Evolutionary conservation across 2,329 filamentous ascomycete species (phyloP), one percentile per base, ranked within the genome.

Genomic region (Colletotrichum higginsianum): DNA sequence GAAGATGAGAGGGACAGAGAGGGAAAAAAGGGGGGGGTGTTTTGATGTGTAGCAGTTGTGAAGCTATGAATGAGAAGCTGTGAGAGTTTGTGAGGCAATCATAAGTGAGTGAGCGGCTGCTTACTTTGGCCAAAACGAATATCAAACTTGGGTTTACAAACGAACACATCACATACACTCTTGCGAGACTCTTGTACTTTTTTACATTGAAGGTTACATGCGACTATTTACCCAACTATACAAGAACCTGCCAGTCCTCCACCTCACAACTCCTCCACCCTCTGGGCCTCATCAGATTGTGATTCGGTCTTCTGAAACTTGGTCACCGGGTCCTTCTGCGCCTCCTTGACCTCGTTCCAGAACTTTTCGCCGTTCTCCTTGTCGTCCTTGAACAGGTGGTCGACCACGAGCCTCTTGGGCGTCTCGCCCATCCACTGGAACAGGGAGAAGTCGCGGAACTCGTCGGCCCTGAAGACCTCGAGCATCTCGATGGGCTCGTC

Each of bases 341-440:
- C 90, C 74, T 87, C 86, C 82, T 90, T 85, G 65, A 94, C 86
- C 67, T 87, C 84, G 21, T 89, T 82, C 82, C 89, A 86, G 77
- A 94, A 94, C 76, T 87, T 87, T 76, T 89, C 84, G 0, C 88
- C 91, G 12, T 85, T 87, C 81, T 91, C 86, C 46, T 85, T 83
- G 76, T 93, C 89, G 21, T 88, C 85, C 26, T 86, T 82, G 77
- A 94, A 93, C 62, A 94, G 76, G 74, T 92, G 91, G 73, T 93
- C 92, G 49, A 87, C 83, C 5, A 92, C 91, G 82, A 92, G 84
- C 70, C 88, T 85, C 83, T 87, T 86, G 1, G 92, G 92, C 9
- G 91, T 93, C 84, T 93, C 90, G 4, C 91, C 92, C 80, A 94
- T 85, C 92, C 92, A 94, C 82, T 94, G 90, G 81, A 93, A 93